Percentiles rank a stretch among this genome's conserved stretches.
phyloP scores from a whole-genome alignment of 805 yeast species.

The Cyberlindnera lachancei region DNA sequence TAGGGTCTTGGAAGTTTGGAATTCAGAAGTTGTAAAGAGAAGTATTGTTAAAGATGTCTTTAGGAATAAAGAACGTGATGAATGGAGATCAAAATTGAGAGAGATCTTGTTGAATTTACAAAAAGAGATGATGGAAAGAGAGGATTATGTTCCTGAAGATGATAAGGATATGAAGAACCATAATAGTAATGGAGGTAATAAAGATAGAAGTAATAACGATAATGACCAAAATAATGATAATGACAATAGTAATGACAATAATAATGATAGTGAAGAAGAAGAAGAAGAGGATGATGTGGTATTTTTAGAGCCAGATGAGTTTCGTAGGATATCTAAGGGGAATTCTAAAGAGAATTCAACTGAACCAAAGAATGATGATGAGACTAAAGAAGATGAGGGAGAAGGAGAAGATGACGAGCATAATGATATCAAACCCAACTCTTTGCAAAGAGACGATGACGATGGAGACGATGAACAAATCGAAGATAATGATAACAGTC shows the following conservation, averaged over 20 bases:
- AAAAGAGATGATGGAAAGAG: constrained; percentile 8
- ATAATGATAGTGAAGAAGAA: constrained; percentile 2
- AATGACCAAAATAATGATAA: neutral
- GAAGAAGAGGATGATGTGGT: constrained; percentile 8
- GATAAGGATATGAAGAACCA: constrained; percentile 1
- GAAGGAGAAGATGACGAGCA: too few relatives aligned
- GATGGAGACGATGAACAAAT: neutral
- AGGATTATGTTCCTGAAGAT: constrained; percentile 8
- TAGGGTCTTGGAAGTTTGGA: constrained; percentile 45
- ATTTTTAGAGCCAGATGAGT: constrained; percentile 9
- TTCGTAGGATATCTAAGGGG: too few relatives aligned
- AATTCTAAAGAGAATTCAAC: neutral
- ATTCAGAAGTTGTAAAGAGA: constrained; percentile 16
- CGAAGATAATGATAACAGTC: neutral
- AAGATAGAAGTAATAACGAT: too few relatives aligned
- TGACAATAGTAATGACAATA: too few relatives aligned
- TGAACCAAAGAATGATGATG: neutral
- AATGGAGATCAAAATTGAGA: constrained; percentile 19
- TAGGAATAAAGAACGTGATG: constrained; percentile 21
- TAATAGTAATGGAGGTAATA: constrained; percentile 2
- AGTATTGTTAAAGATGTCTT: constrained; percentile 13
- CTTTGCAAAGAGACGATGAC: too few relatives aligned
- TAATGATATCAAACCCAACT: too few relatives aligned
- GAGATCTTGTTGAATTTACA: constrained; percentile 15
- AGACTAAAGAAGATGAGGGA: too few relatives aligned